A percentile compares a stretch with the other conserved stretches of the same genome.
phyloP scores from a whole-genome alignment of 305 asterid genomes.

The Euphrasia arctica region DNA sequence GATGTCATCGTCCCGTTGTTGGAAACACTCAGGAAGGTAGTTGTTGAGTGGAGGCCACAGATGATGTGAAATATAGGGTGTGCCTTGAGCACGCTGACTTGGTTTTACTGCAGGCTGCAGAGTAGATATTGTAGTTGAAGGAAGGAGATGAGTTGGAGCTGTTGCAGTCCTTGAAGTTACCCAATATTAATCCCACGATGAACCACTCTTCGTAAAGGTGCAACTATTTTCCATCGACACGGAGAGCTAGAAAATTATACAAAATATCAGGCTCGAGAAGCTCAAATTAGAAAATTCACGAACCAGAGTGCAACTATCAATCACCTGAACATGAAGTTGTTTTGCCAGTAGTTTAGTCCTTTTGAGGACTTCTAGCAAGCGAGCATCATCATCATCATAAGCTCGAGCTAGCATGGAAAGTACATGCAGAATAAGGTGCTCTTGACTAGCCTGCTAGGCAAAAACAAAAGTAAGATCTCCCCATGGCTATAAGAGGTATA shows the following conservation, averaged over 20 bases:
- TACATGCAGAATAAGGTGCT: slow-evolving; percentile 71
- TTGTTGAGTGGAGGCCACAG: slow-evolving; percentile 48
- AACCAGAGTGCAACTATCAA: slow-evolving; percentile 27
- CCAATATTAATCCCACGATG: slow-evolving; percentile 99
- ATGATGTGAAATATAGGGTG: slow-evolving; percentile 32
- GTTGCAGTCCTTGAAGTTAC: slow-evolving; percentile 53
- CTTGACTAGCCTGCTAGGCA: slow-evolving; percentile 79
- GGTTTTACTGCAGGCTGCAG: slow-evolving; percentile 29
- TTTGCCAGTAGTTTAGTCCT: slow-evolving; percentile 76
- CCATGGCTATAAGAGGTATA: slow-evolving; percentile 2
- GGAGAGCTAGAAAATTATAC: no score
- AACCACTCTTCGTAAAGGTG: slow-evolving; percentile 39
- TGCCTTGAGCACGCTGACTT: slow-evolving; percentile 27
- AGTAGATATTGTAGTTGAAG: slow-evolving; percentile 15
- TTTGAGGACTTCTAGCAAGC: slow-evolving; percentile 96
- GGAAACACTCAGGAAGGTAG: slow-evolving; percentile 41
- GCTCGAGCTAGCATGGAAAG: slow-evolving; percentile 95
- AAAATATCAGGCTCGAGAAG: slow-evolving; percentile 1
- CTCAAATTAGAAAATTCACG: slow-evolving; percentile 15
- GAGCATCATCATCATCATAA: slow-evolving; percentile 90
- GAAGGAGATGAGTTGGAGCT: slow-evolving; percentile 26
- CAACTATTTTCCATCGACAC: no score
- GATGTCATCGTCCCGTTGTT: slow-evolving; percentile 42
- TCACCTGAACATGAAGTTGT: slow-evolving; percentile 88
- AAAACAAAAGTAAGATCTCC: slow-evolving; percentile 25